Evolutionary conservation across 2,329 filamentous ascomycete species (phyloP).

Genomic region (Cadophora luteo-olivacea): DNA sequence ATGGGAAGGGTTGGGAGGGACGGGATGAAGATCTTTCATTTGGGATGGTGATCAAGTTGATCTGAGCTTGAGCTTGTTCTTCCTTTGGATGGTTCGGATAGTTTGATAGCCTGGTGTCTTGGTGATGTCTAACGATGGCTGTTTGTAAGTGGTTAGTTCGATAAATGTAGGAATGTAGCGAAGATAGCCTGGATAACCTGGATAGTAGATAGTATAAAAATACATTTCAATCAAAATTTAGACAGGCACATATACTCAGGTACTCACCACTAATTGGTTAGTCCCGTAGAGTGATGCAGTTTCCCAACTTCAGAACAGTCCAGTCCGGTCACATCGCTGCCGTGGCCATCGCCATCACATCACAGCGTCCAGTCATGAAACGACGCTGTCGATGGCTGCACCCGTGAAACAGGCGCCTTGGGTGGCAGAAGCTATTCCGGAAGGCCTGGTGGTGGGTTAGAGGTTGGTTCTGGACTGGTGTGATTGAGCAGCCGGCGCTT

Average conservation of each 20-base stretch:
- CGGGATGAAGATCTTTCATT: not conserved
- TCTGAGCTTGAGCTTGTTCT: conserved; percentile 1
- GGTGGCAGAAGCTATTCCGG: conserved; percentile 7
- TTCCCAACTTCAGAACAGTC: not conserved
- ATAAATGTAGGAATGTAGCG: not conserved
- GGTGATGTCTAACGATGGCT: too few species aligned
- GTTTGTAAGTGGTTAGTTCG: not conserved
- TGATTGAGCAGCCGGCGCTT: conserved; percentile 28
- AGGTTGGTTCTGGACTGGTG: conserved; percentile 7
- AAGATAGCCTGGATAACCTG: not conserved
- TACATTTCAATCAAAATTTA: not conserved
- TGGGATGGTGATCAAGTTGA: conserved; percentile 1
- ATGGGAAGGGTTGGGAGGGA: not conserved
- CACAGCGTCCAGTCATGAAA: conserved; percentile 38
- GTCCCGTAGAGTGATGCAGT: not conserved
- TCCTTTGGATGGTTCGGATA: not conserved
- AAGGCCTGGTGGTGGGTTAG: not conserved
- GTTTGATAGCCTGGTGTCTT: too few species aligned
- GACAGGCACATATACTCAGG: not conserved
- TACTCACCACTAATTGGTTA: not conserved
- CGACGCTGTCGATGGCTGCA: conserved; percentile 18
- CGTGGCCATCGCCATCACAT: conserved; percentile 27
- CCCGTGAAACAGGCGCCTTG: conserved; percentile 39
- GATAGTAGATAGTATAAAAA: conserved; percentile 3
- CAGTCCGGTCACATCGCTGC: not conserved